Evolutionary conservation across 352 stramenopile genomes (phyloP).

Genomic region (Phytophthora palmivora): DNA sequence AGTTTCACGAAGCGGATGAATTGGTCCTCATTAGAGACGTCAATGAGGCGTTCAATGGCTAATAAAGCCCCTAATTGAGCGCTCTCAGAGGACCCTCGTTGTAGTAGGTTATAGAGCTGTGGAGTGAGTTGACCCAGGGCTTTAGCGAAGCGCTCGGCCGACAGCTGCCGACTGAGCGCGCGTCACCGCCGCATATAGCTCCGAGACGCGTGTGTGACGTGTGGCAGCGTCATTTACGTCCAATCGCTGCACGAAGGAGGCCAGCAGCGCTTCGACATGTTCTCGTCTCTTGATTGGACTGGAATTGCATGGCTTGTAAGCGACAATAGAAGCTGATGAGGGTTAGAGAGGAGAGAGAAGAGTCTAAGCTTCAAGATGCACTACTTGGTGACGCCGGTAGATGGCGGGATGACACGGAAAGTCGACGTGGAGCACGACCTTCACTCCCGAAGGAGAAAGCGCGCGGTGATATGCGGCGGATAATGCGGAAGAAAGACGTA

Average conservation of each 20-base stretch:
- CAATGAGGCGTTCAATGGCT: slow-evolving; percentile 84
- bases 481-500: slow-evolving; percentile 10
- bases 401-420: neutral
- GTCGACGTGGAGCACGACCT: slow-evolving; percentile 4
- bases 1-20: slow-evolving; percentile 93
- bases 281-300: slow-evolving; percentile 55
- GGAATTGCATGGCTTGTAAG: slow-evolving; percentile 33
- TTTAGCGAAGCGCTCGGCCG: slow-evolving; percentile 83
- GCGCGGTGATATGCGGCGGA: neutral
- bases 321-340: neutral
- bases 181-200: slow-evolving; percentile 71
- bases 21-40: slow-evolving; percentile 86
- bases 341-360: neutral
- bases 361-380: slow-evolving; percentile 11
- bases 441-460: slow-evolving; percentile 5
- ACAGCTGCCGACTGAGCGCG: slow-evolving; percentile 76
- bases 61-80: slow-evolving; percentile 79
- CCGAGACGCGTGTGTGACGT: slow-evolving; percentile 53
- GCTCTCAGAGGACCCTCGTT: slow-evolving; percentile 56
- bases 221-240: slow-evolving; percentile 45
- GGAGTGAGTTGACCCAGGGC: slow-evolving; percentile 77
- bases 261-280: slow-evolving; percentile 66
- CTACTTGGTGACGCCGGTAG: neutral
- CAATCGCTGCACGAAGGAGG: slow-evolving; percentile 70
- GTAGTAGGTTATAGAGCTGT: slow-evolving; percentile 75